A percentile compares a stretch with the other conserved stretches of the same genome.
phyloP scores from a whole-genome alignment of 768 basidiomycete species.

The Pisolithus orientalis region DNA sequence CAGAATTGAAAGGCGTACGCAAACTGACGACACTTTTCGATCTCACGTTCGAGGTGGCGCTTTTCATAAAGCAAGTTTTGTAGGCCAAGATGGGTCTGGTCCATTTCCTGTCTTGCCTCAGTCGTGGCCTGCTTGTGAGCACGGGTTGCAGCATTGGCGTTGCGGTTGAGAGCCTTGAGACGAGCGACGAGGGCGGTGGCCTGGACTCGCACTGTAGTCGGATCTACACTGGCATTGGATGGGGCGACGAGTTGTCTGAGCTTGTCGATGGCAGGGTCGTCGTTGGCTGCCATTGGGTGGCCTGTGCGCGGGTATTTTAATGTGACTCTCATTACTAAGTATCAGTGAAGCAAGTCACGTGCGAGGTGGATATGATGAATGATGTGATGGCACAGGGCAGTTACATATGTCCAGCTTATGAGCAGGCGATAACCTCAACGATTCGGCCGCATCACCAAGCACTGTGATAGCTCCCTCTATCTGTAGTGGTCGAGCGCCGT shows the following conservation, averaged over 20 bases:
- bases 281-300: background rate
- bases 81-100: conserved; percentile 78
- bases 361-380: background rate
- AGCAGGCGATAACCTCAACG: background rate
- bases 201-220: conserved; percentile 47
- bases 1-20: conserved; percentile 47
- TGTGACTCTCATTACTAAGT: too few relatives aligned
- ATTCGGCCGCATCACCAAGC: background rate
- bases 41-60: conserved; percentile 84
- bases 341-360: background rate
- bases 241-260: conserved; percentile 59
- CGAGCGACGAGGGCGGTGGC: conserved; percentile 74
- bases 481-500: too few relatives aligned
- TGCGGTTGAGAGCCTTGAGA: conserved; percentile 73
- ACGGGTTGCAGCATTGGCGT: conserved; percentile 65
- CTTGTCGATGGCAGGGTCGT: conserved; percentile 49
- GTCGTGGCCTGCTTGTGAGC: conserved; percentile 64
- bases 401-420: background rate
- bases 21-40: conserved; percentile 88
- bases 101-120: conserved; percentile 82
- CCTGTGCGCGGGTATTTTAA: too few relatives aligned
- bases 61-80: conserved; percentile 89
- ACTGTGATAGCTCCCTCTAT: background rate
- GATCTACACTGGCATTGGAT: conserved; percentile 39
- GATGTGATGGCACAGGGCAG: background rate